Conservation (phyloP, 805 yeast species). For the Nakazawaea pomicola region DNA sequence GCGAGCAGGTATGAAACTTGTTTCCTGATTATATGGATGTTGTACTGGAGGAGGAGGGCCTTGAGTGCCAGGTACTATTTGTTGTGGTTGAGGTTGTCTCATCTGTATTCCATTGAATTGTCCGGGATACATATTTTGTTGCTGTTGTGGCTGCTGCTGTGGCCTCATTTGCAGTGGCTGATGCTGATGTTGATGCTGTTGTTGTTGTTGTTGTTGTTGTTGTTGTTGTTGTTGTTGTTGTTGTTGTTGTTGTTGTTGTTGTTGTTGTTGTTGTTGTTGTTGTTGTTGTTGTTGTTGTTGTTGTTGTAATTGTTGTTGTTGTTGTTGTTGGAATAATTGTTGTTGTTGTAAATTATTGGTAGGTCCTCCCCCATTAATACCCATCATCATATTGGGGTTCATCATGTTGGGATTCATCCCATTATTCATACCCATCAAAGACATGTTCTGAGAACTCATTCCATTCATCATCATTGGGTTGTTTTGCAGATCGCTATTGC, state of each 20-base stretch:
- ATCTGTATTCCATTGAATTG: not conserved
- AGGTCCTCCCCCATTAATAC: slow-evolving; percentile 8
- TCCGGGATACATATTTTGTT: slow-evolving; percentile 9
- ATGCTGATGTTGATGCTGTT: slow-evolving; percentile 2
- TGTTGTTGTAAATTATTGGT: slow-evolving; percentile 11
- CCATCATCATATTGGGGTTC: slow-evolving; percentile 11
- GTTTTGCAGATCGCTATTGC: slow-evolving; percentile 3
- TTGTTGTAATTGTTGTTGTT: slow-evolving; percentile 3
- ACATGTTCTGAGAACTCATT: slow-evolving; percentile 9
- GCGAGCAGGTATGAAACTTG: slow-evolving; percentile 5
- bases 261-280: slow-evolving; percentile 4
- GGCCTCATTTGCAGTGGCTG: slow-evolving; percentile 15
- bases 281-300: slow-evolving; percentile 4
- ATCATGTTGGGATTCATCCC: slow-evolving; percentile 12
- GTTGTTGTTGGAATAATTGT: slow-evolving; percentile 9
- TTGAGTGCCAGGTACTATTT: not conserved
- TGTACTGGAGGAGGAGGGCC: slow-evolving; percentile 4
- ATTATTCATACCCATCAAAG: slow-evolving; percentile 7
- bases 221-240: slow-evolving; percentile 4
- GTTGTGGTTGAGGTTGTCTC: slow-evolving; percentile 11
- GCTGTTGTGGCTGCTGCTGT: slow-evolving; percentile 14
- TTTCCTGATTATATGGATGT: slow-evolving; percentile 8
- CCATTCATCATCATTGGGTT: slow-evolving; percentile 7
- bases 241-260: slow-evolving; percentile 5
- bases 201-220: slow-evolving; percentile 1